Conservation (phyloP, 2,329 filamentous ascomycete species). For the Talaromyces atroroseus region DNA sequence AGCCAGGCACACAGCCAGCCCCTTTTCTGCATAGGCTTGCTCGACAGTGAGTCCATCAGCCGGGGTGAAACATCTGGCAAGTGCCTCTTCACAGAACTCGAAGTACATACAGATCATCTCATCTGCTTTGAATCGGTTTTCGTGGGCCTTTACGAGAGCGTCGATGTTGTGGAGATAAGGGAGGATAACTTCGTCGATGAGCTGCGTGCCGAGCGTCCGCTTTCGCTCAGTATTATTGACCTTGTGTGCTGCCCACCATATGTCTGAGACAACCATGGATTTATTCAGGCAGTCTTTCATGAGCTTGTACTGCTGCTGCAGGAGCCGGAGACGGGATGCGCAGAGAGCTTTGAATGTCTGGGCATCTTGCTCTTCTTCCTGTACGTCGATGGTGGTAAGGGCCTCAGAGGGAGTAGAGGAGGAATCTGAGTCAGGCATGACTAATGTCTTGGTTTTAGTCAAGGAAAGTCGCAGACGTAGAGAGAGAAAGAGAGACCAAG, state of each 20-base stretch:
- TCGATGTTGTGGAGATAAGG: neutral
- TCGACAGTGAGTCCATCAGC: neutral
- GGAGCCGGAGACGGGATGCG: neutral
- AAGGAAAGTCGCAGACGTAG: too few relatives aligned
- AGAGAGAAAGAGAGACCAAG: neutral
- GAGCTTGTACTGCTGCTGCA: neutral
- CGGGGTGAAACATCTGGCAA: neutral
- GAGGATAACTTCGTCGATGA: neutral
- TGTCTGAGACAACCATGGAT: neutral
- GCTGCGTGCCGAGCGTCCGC: neutral
- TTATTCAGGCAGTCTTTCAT: neutral
- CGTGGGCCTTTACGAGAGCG: neutral
- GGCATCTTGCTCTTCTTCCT: neutral
- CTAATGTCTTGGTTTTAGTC: neutral
- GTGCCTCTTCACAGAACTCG: neutral
- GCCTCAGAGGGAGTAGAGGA: neutral
- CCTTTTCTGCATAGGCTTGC: neutral
- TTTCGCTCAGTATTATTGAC: neutral
- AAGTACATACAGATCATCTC: neutral
- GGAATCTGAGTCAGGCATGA: neutral
- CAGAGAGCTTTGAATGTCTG: slow-evolving; percentile 1
- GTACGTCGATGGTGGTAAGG: neutral
- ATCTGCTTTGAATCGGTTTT: neutral
- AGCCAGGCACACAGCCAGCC: neutral
- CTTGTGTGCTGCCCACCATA: slow-evolving; percentile 2